Evolutionary conservation across 1,284 basidiomycete genomes (phyloP).

Genomic region (Boletus sp.): DNA sequence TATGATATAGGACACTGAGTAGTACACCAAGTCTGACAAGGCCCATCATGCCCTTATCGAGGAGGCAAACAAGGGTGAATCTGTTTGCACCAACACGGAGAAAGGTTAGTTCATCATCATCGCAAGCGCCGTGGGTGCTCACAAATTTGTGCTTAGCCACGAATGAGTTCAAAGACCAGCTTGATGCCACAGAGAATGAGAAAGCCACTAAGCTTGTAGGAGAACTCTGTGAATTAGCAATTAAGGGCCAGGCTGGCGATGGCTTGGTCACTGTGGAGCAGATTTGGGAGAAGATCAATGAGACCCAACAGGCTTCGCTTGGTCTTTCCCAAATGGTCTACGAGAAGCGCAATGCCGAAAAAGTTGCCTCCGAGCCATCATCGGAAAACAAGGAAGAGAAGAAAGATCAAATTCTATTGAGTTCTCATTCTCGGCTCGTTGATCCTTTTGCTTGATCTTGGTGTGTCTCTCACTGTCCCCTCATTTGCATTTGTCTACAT

Average conservation of each 20-base stretch:
- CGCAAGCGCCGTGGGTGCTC: background rate
- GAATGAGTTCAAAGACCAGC: constrained; percentile 97
- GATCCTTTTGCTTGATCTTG: constrained; percentile 9
- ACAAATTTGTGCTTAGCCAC: constrained; percentile 56
- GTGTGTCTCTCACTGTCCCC: constrained; percentile 26
- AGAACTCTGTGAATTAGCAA: constrained; percentile 88
- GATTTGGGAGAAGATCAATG: constrained; percentile 92
- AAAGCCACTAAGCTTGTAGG: constrained; percentile 86
- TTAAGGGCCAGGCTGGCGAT: constrained; percentile 90
- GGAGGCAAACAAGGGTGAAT: constrained; percentile 97
- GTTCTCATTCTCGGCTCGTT: background rate
- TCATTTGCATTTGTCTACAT: constrained; percentile 24
- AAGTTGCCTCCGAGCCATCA: constrained; percentile 47
- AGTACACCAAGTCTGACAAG: constrained; percentile 92
- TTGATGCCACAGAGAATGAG: constrained; percentile 89
- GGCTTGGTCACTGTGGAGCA: constrained; percentile 77
- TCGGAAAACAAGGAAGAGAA: constrained; percentile 61
- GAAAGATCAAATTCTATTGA: constrained; percentile 57
- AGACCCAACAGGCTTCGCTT: constrained; percentile 95
- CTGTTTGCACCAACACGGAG: constrained; percentile 93
- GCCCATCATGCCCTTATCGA: constrained; percentile 87
- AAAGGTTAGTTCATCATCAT: constrained; percentile 61
- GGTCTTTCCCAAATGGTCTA: constrained; percentile 99
- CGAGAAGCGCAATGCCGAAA: constrained; percentile 84
- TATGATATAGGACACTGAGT: constrained; percentile 95